Base-by-base conservation (phyloP, 805 yeast species). In the Yarrowia yakushimensis region DNA sequence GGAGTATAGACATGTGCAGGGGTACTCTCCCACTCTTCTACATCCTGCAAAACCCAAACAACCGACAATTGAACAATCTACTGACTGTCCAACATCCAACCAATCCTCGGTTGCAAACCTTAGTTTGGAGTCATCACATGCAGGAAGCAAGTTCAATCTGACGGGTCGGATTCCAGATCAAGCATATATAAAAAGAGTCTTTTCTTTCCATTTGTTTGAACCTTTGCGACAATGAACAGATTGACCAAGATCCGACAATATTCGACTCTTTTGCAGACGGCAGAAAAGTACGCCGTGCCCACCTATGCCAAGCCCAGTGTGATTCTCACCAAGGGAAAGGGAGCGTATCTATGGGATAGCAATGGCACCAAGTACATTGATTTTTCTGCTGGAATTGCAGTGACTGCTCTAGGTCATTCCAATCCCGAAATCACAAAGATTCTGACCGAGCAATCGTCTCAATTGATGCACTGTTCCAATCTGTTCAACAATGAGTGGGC, bases 351-450 rank as follows among this genome's bases (percentile, higher is more conserved):
- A 62, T 91, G 85, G 79, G 99, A 94, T 73, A 74, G 87, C 54
- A 90, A 89, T 68, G 87, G 87, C 65, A 73, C 74, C 52, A 81
- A 86, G 71, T 94, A 86, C 70, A 80, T 94, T 57, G 99, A 94
- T 72, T 93, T 94, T 75, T 86, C 93, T 0, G 91, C 97, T 1
- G 99, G 99, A 60, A 93, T 94, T 67, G 98, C 99, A 0, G 99
- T 94, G 15, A 93, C 97, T n/a, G 86, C 89, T 0, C 78, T 94
- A 66, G 99, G 99, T 2, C 98, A 94, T 71, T 78, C 91, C 25
- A 82, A 94, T 68, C 84, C 85, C 4, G 86, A 85, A 65, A 81
- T 94, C 36, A 82, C 96, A 7, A 77, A 86, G 62, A 82, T 94
- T 65, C 72, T 91, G 65, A 74, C 76, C 63, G 87, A 87, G 43